Conservation (phyloP, 345 rosid genomes). For the Lepidium africanum region DNA sequence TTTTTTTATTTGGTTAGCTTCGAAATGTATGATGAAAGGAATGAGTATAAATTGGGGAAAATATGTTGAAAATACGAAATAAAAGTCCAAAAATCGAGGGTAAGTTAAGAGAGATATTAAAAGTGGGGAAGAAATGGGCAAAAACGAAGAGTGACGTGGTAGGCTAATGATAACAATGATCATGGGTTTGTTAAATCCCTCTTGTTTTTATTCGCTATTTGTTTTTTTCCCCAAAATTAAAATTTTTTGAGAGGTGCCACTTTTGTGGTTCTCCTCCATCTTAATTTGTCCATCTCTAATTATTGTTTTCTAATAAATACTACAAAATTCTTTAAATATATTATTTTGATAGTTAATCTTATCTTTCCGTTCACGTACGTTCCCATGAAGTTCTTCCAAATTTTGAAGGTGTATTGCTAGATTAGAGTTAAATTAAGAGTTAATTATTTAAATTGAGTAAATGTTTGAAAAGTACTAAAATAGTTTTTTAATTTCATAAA, state of each 20-base stretch:
- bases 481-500: no score
- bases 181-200: constrained; percentile 26
- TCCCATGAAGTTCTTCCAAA: background rate
- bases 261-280: constrained; percentile 29
- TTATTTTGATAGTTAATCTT: background rate
- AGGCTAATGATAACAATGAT: constrained; percentile 24
- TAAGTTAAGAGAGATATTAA: constrained; percentile 18
- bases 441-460: no score
- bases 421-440: no score
- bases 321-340: no score
- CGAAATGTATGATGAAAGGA: constrained; percentile 7
- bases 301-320: background rate
- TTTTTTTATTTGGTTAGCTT: background rate
- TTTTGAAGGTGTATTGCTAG: no score
- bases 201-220: constrained; percentile 16
- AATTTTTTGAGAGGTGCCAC: constrained; percentile 19
- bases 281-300: background rate
- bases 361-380: background rate
- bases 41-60: background rate
- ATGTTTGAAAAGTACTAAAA: no score
- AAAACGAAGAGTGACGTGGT: constrained; percentile 21
- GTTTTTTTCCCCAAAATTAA: constrained; percentile 2
- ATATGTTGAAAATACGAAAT: background rate
- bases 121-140: constrained; percentile 17
- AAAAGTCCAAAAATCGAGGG: constrained; percentile 19